Evolutionary conservation across 2,329 filamentous ascomycete species (phyloP).

Genomic region (Leptographium radiaticola): DNA sequence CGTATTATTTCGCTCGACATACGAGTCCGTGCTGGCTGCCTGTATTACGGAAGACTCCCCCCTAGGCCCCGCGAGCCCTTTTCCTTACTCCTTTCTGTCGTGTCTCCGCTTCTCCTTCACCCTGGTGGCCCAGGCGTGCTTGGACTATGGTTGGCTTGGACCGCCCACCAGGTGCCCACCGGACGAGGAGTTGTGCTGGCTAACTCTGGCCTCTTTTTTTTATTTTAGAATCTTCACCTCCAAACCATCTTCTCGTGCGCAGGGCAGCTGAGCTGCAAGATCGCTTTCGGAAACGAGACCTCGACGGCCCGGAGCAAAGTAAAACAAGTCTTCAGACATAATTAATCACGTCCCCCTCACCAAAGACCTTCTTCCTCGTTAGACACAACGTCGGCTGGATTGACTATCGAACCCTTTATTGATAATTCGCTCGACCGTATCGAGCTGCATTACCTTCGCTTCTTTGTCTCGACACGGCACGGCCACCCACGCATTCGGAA

Average conservation of each 20-base stretch:
- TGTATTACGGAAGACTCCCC: not conserved
- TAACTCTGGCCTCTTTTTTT: not conserved
- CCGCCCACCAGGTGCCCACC: not conserved
- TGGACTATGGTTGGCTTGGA: not conserved
- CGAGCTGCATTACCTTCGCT: not conserved
- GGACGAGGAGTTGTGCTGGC: not conserved
- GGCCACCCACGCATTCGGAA: not conserved
- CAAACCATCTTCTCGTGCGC: slow-evolving; percentile 4
- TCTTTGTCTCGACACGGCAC: not conserved
- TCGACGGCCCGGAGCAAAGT: not conserved
- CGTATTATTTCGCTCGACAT: not conserved
- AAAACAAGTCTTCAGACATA: not conserved
- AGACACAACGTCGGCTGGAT: not conserved
- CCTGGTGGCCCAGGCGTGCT: not conserved
- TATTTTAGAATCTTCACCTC: slow-evolving; percentile 2
- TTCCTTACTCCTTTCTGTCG: not conserved
- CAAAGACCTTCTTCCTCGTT: not conserved
- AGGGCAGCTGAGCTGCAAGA: slow-evolving; percentile 11
- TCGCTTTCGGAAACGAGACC: slow-evolving; percentile 6
- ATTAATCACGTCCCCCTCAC: not conserved
- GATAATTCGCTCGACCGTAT: not conserved
- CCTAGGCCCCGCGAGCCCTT: not conserved
- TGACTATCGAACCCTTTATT: not conserved
- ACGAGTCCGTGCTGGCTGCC: not conserved
- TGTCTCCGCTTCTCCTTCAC: not conserved